Evolutionary conservation across 2,329 filamentous ascomycete species (phyloP), one percentile per base, ranked within the genome.

Genomic region (Diplodia mutila): DNA sequence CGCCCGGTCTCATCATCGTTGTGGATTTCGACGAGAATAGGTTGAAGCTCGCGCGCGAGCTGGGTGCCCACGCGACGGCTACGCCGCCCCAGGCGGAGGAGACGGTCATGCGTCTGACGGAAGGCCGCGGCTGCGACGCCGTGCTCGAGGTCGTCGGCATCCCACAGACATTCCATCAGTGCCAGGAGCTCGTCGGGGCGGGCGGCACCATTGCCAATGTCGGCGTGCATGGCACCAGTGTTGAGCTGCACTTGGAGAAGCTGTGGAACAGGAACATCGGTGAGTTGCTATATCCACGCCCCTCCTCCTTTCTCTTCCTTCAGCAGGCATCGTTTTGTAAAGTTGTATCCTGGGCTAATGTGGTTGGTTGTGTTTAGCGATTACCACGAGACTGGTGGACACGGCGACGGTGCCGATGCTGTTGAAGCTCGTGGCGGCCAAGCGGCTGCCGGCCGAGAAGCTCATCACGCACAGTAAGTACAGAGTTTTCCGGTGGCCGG

Each of bases 121-220:
- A 81, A n/a, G 82, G 81, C 1, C 78, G 82, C 64, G 86, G 85
- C 0, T 87, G 84, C 69, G 85, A 89, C 68, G 79, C 84, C 0
- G 85, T 88, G 0, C 85, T 87, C 61, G 86, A 88, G 73, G 85
- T 85, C 0, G 86, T 88, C 1, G 86, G 86, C 1, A 77, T 85
- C 9, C 84, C 84, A 0, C 79, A 78, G 0, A 87, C 84, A 0
- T 87, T 88, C 71, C 78, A 83, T 18, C 75, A 87, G 51, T 84
- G 82, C 64, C 85, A 88, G 73, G 76, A 82, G 8, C 72, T 89
- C 27, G 80, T 88, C 11, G 85, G 83, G 0, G 77, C 82, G 0
- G 86, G 85, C 1, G 86, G 85, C 4, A 76, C 79, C 0, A 82
- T 88, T 69, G 86, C 85, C 4, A 88, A 87, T 71, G 80, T 88